Base-by-base conservation (phyloP, 1,284 basidiomycete genomes). In the Jaminaea rosea region DNA sequence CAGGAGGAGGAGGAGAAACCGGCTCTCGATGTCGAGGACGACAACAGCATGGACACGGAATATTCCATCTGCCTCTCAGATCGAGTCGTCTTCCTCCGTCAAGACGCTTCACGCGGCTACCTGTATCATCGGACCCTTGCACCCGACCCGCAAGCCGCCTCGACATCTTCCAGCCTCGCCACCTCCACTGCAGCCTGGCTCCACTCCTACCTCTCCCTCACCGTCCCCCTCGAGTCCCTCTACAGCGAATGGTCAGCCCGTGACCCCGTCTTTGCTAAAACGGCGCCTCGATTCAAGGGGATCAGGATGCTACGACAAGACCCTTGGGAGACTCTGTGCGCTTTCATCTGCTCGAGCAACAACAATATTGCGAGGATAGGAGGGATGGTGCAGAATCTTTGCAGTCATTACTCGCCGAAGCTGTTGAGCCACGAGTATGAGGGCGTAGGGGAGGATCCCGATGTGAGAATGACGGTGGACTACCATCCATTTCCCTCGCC, bases 301-400 rank as follows among this genome's bases (percentile, higher is more conserved):
- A 76, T 81, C 1, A 63, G 84, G 39, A 86, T 97, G 59, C 76
- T 97, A 32, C 79, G 88, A 59, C 93, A 98, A 73, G 91, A 96
- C 70, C 88, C 90, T 50, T 98, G 90, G 85, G 94, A 72, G 37
- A 71, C 68, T 44, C 52, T 72, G 19, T 69, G 49, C 58, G 93
- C 91, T 8, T 98, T 98, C 77, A 96, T 99, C 60, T 98, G 93
- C 69, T 96, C 91, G 15, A 89, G 91, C 1, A 98, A 97, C 70
- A 98, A 98, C 74, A 93, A 98, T 66, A 98, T 73, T 24, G 68
- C 72, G 2, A 52, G 72, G 8, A 73, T 73, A 21, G 66, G 68
- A 8, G 67, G 69, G 50, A 73, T 73, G 71, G 71, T 73, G 24
- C 68, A 71, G 44, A 72, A 72, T 26, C 58, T 73, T 0, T 69